Conservation (phyloP, 306 rosid species). For the Begonia loranthoides region DNA sequence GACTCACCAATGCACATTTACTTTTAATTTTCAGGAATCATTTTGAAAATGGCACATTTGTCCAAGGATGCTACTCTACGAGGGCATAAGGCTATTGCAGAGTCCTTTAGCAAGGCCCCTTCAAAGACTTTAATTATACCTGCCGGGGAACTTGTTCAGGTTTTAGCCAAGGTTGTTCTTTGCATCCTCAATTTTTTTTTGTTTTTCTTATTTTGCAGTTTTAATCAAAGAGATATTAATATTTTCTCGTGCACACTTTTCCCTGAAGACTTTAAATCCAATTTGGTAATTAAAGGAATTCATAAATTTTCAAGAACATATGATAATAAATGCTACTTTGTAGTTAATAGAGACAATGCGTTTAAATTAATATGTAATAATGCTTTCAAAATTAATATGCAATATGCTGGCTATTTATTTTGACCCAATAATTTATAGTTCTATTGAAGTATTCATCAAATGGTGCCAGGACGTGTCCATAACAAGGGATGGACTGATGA, state of each 20-base stretch:
- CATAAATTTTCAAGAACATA: no score
- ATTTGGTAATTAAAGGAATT: no score
- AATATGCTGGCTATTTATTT: no score
- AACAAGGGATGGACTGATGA: slow-evolving; percentile 35
- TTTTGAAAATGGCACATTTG: slow-evolving; percentile 74
- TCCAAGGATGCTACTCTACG: slow-evolving; percentile 54
- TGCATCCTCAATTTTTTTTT: slow-evolving; percentile 4
- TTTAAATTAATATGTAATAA: no score
- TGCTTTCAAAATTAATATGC: no score
- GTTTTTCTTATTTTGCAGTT: not conserved
- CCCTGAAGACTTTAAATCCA: no score
- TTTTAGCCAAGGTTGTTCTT: slow-evolving; percentile 64
- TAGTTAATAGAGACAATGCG: no score
- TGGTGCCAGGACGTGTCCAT: slow-evolving; percentile 59
- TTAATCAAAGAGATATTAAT: no score
- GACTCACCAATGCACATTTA: slow-evolving; percentile 3
- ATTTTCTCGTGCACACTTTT: no score
- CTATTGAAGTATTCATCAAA: slow-evolving; percentile 6
- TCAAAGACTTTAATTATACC: slow-evolving; percentile 56
- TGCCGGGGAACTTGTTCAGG: slow-evolving; percentile 79
- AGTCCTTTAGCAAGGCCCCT: slow-evolving; percentile 49
- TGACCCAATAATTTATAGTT: no score
- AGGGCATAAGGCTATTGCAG: slow-evolving; percentile 54
- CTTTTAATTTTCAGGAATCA: slow-evolving; percentile 40
- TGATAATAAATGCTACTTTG: no score